Conservation (phyloP, 1,139 yeast genomes). For the Yamadazyma siamensis region DNA sequence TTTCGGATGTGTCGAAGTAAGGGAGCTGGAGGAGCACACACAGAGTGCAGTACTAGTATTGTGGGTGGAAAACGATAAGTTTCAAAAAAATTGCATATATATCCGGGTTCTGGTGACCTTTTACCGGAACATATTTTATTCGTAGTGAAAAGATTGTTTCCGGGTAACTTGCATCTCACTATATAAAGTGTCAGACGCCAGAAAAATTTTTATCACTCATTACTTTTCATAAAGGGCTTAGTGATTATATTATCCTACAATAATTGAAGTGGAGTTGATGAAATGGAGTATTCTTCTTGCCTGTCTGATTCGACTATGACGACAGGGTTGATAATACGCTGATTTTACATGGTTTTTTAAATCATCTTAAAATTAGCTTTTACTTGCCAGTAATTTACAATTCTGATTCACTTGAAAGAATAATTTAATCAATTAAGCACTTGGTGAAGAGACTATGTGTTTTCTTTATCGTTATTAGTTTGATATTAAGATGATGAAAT, state of each 20-base stretch:
- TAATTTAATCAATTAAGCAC: conserved; percentile 19
- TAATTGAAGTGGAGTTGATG: conserved; percentile 37
- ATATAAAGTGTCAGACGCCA: no score
- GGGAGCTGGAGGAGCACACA: no score
- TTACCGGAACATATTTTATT: no score
- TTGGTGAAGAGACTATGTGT: conserved; percentile 14
- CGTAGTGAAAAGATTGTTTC: no score
- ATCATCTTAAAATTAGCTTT: conserved; percentile 41
- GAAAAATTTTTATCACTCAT: no score
- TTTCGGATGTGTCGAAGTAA: no score
- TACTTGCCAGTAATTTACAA: conserved; percentile 83
- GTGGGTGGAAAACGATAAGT: no score
- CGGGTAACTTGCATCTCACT: no score
- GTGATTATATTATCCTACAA: conserved; percentile 12
- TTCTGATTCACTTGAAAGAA: conserved; percentile 59
- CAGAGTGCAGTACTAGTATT: no score
- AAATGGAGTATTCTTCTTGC: conserved; percentile 68
- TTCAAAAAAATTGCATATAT: no score
- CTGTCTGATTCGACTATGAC: conserved; percentile 84
- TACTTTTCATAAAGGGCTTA: conserved; percentile 16
- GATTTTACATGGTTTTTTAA: conserved; percentile 23
- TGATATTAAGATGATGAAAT: conserved; percentile 63
- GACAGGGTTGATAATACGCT: conserved; percentile 72
- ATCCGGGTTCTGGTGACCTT: no score
- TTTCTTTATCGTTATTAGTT: conserved; percentile 11